These are phyloP conservation scores for Plasmodium inui DNA, from an alignment of 169 alveolate species.

Conservation along the genomic window DNA sequence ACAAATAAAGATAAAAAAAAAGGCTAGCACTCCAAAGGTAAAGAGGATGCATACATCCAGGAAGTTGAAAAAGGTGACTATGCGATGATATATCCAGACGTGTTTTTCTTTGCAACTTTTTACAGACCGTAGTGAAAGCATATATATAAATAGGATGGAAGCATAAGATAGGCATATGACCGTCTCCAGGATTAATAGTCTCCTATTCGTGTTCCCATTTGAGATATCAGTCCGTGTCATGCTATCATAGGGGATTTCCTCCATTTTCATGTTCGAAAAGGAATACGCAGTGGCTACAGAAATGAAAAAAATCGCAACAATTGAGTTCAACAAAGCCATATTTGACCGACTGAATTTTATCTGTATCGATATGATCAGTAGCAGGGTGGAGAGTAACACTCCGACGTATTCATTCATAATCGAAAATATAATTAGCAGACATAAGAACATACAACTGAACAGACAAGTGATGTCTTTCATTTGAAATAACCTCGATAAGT, in stretches of 20 bases:
- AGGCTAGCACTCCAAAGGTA: slow-evolving; percentile 43
- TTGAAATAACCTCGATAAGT: slow-evolving; percentile 53
- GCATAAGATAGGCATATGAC: slow-evolving; percentile 26
- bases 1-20: slow-evolving; percentile 53
- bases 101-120: slow-evolving; percentile 13
- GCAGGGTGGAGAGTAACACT: slow-evolving; percentile 21
- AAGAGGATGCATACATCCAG: slow-evolving; percentile 38
- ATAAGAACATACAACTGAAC: slow-evolving; percentile 62
- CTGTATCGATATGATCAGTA: slow-evolving; percentile 55
- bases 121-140: slow-evolving; percentile 17
- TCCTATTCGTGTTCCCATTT: slow-evolving; percentile 1
- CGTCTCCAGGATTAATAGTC: slow-evolving; percentile 21
- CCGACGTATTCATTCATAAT: slow-evolving; percentile 49
- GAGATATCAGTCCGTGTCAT: not conserved
- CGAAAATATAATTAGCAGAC: slow-evolving; percentile 54
- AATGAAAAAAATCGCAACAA: slow-evolving; percentile 39
- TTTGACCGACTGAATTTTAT: slow-evolving; percentile 43
- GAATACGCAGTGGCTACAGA: slow-evolving; percentile 23
- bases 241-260: not conserved
- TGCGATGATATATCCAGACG: slow-evolving; percentile 42
- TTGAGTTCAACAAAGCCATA: slow-evolving; percentile 43
- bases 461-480: slow-evolving; percentile 61
- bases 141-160: slow-evolving; percentile 39
- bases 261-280: slow-evolving; percentile 14
- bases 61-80: slow-evolving; percentile 42